Evolutionary conservation across 1,139 yeast species (phyloP), one percentile per base, ranked within the genome.

Genomic region (Diutina rugosa): DNA sequence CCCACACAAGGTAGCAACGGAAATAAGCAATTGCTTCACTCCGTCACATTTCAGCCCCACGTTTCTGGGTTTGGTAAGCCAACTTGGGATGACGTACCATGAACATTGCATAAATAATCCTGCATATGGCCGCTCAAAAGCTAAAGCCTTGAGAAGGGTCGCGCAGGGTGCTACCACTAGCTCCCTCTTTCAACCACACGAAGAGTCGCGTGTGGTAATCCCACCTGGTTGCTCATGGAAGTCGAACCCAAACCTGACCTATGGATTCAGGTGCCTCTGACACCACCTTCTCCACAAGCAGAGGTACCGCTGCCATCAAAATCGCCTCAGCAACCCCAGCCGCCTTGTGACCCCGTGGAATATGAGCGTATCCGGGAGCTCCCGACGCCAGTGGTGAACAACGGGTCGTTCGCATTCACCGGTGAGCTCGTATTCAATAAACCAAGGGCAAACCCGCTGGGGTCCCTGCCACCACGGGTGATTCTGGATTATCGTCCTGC

Each of bases 401-500:
- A 52, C 38, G 63, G 61, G 30, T 55, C 53, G 16, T 61, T 59
- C 51, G 53, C 55, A 14, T 26, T 12, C 29, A 10, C 41, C 4
- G 51, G 35, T 16, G 55, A 29, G 16, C 49, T 46, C n/a, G 51
- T 16, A 9, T 21, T 46, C 32, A 8, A 6, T 16, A 28, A 46
- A 38, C 54, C 38, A 10, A 41, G 49, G 38, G 16, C 8, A 46
- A 52, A 38, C 16, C 49, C 48, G 10, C n/a, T 46, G 26, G 10
- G 21, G 29, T 16, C 14, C 9, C 28, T 32, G 29, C 44, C 35
- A 1, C 35, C 56, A 16, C 63, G 78, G 58, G 67, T 71, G 16
- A 57, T 70, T 2, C 72, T 76, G 3, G 78, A 74, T 35, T 74
- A 71, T 62, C 65, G 63, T 51, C 78, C 77, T 0, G 53, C 61